Evolutionary conservation across 2,329 filamentous ascomycete genomes (phyloP).

Genomic region (Fusarium devonianum): DNA sequence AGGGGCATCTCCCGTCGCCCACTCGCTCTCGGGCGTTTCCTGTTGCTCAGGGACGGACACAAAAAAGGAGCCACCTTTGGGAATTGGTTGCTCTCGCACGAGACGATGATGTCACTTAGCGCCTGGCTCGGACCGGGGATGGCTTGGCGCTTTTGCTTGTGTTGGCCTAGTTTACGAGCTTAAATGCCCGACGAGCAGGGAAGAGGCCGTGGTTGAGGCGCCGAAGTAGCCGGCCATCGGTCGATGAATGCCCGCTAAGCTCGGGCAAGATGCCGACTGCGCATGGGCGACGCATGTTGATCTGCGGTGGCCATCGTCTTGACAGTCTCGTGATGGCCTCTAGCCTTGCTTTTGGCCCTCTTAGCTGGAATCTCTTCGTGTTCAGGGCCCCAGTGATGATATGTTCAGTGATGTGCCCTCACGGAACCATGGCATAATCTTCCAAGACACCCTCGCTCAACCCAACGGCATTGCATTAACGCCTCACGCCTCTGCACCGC

Average conservation of each 20-base stretch:
- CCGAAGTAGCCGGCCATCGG: slow-evolving; percentile 4
- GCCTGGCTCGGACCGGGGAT: slow-evolving; percentile 2
- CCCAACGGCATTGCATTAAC: no score
- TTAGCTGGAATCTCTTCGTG: no score
- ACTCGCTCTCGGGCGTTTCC: background rate
- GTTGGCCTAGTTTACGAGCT: slow-evolving; percentile 7
- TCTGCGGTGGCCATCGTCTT: slow-evolving; percentile 3
- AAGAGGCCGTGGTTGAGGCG: slow-evolving; percentile 7
- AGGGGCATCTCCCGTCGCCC: background rate
- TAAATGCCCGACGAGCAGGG: slow-evolving; percentile 21
- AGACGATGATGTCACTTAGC: slow-evolving; percentile 32
- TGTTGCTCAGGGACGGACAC: no score
- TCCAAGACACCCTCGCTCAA: no score
- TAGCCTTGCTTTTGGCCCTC: no score
- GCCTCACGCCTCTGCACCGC: no score
- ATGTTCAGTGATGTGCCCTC: no score
- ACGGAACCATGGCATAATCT: no score
- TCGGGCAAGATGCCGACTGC: background rate
- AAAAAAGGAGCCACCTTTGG: no score
- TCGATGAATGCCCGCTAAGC: slow-evolving; percentile 29
- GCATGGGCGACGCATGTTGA: slow-evolving; percentile 5
- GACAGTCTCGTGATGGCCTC: slow-evolving; percentile 3
- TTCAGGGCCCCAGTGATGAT: background rate
- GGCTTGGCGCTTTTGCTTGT: slow-evolving; percentile 24
- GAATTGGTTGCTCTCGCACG: slow-evolving; percentile 8